Evolutionary conservation across 139 green algal species (phyloP).

Genomic region (Tetradesmus obliquus): DNA sequence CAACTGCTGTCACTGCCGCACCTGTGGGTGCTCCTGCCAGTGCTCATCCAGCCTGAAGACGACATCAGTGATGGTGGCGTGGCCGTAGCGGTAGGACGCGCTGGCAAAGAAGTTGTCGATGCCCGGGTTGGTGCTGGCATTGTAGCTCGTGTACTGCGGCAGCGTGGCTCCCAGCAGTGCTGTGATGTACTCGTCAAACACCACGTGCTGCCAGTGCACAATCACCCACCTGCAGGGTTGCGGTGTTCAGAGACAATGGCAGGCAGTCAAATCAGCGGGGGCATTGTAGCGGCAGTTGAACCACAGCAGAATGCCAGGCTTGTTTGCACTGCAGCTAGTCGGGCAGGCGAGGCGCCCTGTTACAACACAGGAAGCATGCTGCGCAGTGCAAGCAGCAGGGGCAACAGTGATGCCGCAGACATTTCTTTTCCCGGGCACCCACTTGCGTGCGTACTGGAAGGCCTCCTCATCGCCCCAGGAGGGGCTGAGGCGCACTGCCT

Average conservation of each 20-base stretch:
- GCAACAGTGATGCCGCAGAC: neutral
- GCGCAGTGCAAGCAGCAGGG: neutral
- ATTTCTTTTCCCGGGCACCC: too few relatives aligned
- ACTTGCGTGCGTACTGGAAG: conserved; percentile 57
- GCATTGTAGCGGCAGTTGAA: too few relatives aligned
- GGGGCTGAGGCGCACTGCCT: conserved; percentile 22
- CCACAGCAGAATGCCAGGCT: too few relatives aligned
- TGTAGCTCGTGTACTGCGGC: conserved; percentile 49
- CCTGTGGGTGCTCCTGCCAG: conserved; percentile 42
- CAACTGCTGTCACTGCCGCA: too few relatives aligned
- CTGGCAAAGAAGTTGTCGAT: conserved; percentile 56
- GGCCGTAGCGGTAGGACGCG: conserved; percentile 45
- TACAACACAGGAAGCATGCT: too few relatives aligned
- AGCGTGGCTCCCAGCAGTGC: conserved; percentile 40
- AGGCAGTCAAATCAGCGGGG: too few relatives aligned
- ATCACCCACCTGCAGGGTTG: conserved; percentile 35
- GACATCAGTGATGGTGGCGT: conserved; percentile 32
- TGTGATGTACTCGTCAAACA: conserved; percentile 54
- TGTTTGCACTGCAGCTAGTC: neutral
- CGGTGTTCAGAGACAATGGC: neutral
- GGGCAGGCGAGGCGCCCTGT: too few relatives aligned
- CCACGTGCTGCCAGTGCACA: conserved; percentile 26
- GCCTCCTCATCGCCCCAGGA: conserved; percentile 45
- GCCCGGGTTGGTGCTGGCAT: conserved; percentile 40
- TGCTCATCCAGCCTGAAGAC: conserved; percentile 54